Percentiles rank a stretch among this genome's conserved stretches.
Conservation (phyloP, 805 yeast genomes). For the Candida boidinii region DNA sequence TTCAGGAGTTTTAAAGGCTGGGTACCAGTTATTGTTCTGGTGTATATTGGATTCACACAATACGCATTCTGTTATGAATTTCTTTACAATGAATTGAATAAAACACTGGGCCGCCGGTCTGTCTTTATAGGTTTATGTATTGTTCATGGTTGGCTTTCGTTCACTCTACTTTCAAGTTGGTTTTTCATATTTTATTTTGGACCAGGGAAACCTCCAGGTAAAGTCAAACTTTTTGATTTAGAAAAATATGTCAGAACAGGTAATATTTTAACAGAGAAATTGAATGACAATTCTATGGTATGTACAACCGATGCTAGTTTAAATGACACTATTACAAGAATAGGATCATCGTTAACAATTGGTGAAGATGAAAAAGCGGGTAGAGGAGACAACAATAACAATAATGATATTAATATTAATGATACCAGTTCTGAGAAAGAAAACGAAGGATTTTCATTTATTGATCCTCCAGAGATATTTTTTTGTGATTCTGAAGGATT, state of each 20-base stretch:
- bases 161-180: constrained; percentile 33
- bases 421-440: neutral
- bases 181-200: constrained; percentile 35
- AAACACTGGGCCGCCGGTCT: constrained; percentile 30
- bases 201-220: constrained; percentile 42
- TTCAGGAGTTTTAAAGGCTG: too few relatives aligned
- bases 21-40: constrained; percentile 4
- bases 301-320: constrained; percentile 19
- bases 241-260: constrained; percentile 16
- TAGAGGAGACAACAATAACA: too few relatives aligned
- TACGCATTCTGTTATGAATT: constrained; percentile 21
- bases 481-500: constrained; percentile 64
- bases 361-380: too few relatives aligned
- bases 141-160: constrained; percentile 19
- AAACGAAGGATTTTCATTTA: constrained; percentile 8
- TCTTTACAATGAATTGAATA: constrained; percentile 24
- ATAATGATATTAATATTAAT: neutral
- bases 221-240: constrained; percentile 27
- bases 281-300: too few relatives aligned
- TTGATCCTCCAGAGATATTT: constrained; percentile 49
- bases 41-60: constrained; percentile 18
- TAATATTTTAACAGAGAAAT: too few relatives aligned
- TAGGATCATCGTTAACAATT: too few relatives aligned
- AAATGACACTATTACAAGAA: too few relatives aligned
- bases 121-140: constrained; percentile 25